phyloP scores from a whole-genome alignment of 176 grass and related monocot genomes.

The Zizania latifolia region DNA sequence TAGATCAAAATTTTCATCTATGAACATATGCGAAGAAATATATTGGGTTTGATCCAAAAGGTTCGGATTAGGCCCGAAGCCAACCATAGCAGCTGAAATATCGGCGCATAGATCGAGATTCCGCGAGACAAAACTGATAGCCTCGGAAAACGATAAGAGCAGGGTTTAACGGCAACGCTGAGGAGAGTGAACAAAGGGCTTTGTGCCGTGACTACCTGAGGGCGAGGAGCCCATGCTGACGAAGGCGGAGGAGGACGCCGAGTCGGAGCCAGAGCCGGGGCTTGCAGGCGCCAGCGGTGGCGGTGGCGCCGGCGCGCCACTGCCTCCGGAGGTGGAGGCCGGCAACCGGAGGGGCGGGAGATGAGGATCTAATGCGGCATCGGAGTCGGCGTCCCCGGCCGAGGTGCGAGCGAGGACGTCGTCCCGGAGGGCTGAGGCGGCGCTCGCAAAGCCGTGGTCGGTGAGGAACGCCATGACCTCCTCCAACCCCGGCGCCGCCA shows the following conservation, averaged over 20 bases:
- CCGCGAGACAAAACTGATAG: background rate
- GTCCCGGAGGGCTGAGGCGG: conserved; percentile 82
- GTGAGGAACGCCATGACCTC: conserved; percentile 89
- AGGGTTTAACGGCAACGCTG: conserved; percentile 19
- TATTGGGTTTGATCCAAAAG: background rate
- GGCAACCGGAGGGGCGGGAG: conserved; percentile 57
- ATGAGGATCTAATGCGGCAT: conserved; percentile 18
- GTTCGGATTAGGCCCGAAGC: conserved; percentile 1
- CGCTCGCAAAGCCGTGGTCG: conserved; percentile 63
- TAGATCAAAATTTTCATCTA: background rate
- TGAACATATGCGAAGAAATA: background rate
- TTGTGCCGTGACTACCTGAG: conserved; percentile 49
- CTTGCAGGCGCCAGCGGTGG: conserved; percentile 7
- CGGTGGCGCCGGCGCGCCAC: background rate
- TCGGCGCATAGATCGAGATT: conserved; percentile 38
- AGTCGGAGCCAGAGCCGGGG: conserved; percentile 40
- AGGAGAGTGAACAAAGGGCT: conserved; percentile 4
- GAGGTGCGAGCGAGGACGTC: conserved; percentile 54
- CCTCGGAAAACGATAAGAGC: conserved; percentile 1
- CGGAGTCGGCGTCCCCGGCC: background rate
- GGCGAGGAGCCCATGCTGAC: conserved; percentile 81
- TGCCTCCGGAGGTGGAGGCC: background rate
- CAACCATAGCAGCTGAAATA: background rate
- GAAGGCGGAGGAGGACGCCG: conserved; percentile 75
- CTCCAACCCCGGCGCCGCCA: conserved; percentile 69